Base-by-base conservation (phyloP, 2,329 filamentous ascomycete species). In the Lachnellula willkommii region DNA sequence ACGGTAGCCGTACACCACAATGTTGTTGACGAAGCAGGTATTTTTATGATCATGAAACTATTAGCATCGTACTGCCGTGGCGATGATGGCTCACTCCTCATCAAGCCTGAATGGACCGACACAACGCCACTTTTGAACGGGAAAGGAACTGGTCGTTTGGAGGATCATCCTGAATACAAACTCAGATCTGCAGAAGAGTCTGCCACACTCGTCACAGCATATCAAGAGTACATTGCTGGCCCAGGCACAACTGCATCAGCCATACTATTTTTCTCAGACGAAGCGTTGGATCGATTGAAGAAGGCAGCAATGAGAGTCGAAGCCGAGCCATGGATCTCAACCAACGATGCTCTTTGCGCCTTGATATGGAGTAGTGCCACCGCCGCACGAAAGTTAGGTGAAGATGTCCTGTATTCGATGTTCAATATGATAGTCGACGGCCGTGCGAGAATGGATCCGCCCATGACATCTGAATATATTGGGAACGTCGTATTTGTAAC, bases 361-460 rank as follows among this genome's bases (percentile, higher is more conserved):
- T 40, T 52, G 4, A 24, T 52, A n/a, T 52, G 37, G 50, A 15
- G 15, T 26, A 8, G 24, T n/a, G 50, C 45, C 20, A 52, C 50
- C 3, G 28, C 28, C 15, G 50, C 50, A 12, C 37, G 50, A 15
- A 39, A 20, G 15, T 12, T 40, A 9, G 39, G 37, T n/a, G 22
- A 26, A 8, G 50, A 52, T 37, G 50, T 40, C 11, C 26, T 24
- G 17, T 52, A 42, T 20, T 42, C 50, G 8, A 52, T 52, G 50
- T 52, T 52, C 20, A 52, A 52, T 8, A 52, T 52, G 50, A 42
- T 42, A 32, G 50, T 52, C 12, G 45, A 52, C 24, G 50, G 50
- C 5, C 50, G 50, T 12, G 36, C 39, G 9, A n/a, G 39, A 52
- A 40, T 52, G 36, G 39, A 45, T 4, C 50, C 50, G 28, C 50